Evolutionary conservation across 1,284 basidiomycete species (phyloP).

Genomic region (Fistulinella cinereoalba): DNA sequence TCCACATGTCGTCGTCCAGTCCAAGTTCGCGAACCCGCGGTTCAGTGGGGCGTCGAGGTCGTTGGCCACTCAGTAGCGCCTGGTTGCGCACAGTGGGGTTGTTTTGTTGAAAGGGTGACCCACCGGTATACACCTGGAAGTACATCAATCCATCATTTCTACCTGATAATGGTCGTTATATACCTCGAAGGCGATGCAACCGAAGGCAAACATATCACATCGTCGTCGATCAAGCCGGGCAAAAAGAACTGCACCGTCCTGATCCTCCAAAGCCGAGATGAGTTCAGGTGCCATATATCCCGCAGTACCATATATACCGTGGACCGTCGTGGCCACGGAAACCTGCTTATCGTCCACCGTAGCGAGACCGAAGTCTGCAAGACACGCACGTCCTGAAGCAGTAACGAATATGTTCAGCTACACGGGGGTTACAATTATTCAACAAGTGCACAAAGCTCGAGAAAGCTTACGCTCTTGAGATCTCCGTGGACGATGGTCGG

Average conservation of each 20-base stretch:
- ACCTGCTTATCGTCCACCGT: constrained; percentile 16
- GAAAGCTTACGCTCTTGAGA: constrained; percentile 38
- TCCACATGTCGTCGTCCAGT: constrained; percentile 30
- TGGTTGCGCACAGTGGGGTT: constrained; percentile 11
- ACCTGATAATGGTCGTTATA: neutral
- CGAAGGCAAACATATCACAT: constrained; percentile 32
- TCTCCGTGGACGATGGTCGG: constrained; percentile 46
- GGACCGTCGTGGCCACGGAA: constrained; percentile 13
- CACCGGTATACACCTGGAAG: constrained; percentile 18
- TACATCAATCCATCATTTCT: neutral
- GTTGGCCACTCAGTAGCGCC: constrained; percentile 13
- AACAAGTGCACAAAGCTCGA: neutral
- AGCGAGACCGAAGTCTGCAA: constrained; percentile 31
- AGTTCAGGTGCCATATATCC: constrained; percentile 30
- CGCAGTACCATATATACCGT: constrained; percentile 20
- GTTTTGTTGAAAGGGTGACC: constrained; percentile 19
- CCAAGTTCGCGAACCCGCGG: constrained; percentile 9
- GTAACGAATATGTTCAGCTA: constrained; percentile 28
- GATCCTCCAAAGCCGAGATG: constrained; percentile 10
- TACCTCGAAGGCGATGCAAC: constrained; percentile 32
- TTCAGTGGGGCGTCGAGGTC: constrained; percentile 19
- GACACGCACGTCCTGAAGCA: constrained; percentile 24
- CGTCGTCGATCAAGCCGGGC: constrained; percentile 23
- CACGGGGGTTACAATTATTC: constrained; percentile 1
- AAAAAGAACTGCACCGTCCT: constrained; percentile 12